phyloP scores from a whole-genome alignment of 192 early-diverging fungal species.

The Gigaspora rosea region DNA sequence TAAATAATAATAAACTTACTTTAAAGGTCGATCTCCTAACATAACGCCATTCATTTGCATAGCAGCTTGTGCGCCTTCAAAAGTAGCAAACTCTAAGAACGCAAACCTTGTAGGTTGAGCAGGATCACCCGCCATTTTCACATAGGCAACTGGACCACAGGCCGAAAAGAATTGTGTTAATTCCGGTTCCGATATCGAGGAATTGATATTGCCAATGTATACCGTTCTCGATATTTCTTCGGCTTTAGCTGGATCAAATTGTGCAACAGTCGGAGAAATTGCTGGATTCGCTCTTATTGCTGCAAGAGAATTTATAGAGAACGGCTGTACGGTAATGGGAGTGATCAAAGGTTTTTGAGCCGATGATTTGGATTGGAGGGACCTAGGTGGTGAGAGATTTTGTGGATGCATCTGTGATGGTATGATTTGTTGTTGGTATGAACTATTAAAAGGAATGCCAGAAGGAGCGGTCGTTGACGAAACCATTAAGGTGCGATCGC shows the following conservation, averaged over 20 bases:
- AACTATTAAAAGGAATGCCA: slow-evolving; percentile 28
- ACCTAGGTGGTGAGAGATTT: slow-evolving; percentile 23
- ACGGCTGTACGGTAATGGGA: slow-evolving; percentile 46
- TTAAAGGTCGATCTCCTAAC: slow-evolving; percentile 64
- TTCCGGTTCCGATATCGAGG: slow-evolving; percentile 56
- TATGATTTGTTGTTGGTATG: slow-evolving; percentile 11
- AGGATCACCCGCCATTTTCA: slow-evolving; percentile 78
- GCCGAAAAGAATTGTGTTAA: slow-evolving; percentile 61
- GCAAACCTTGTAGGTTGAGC: slow-evolving; percentile 69
- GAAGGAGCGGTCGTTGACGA: slow-evolving; percentile 33
- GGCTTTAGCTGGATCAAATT: slow-evolving; percentile 65
- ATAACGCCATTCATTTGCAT: slow-evolving; percentile 65
- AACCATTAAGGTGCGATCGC: slow-evolving; percentile 64
- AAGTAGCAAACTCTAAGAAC: slow-evolving; percentile 76
- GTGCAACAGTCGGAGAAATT: slow-evolving; percentile 54
- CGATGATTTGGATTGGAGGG: slow-evolving; percentile 20
- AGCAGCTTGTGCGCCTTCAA: slow-evolving; percentile 56
- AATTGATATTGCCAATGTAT: slow-evolving; percentile 73
- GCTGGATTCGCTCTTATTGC: slow-evolving; percentile 47
- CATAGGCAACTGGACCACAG: slow-evolving; percentile 67
- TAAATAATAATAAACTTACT: slow-evolving; percentile 39
- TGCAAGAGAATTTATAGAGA: slow-evolving; percentile 39
- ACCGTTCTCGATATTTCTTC: slow-evolving; percentile 79
- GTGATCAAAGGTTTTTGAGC: slow-evolving; percentile 38
- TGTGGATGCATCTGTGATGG: neutral